Percentiles rank a stretch among this genome's conserved stretches.
These are phyloP conservation scores for Arbutus unedo DNA, from an alignment of 148 eudicot genomes.

Conservation along the genomic window DNA sequence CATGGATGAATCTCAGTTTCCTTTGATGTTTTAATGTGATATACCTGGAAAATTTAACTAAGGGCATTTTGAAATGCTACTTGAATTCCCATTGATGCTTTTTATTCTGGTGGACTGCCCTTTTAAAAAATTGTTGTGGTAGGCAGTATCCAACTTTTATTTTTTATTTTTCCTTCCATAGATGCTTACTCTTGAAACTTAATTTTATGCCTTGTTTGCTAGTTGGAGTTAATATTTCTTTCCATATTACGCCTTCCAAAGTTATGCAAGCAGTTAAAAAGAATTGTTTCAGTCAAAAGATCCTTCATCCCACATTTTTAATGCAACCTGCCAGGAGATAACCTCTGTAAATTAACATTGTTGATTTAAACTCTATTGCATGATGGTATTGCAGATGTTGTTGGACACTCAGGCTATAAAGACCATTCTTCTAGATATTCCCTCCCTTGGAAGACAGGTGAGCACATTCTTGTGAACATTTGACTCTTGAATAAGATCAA, in stretches of 20 bases:
- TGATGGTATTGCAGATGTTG: constrained; percentile 65
- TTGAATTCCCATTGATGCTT: constrained; percentile 1
- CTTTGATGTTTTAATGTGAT: background rate
- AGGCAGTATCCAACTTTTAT: background rate
- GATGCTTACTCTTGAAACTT: background rate
- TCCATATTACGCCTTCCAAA: constrained; percentile 1
- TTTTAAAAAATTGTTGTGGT: background rate
- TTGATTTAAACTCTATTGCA: background rate
- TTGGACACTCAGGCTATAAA: constrained; percentile 98
- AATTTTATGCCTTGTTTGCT: background rate
- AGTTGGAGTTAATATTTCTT: background rate
- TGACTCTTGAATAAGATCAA: background rate
- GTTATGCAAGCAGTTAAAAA: background rate
- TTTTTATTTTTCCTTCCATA: background rate
- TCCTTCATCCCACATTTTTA: background rate
- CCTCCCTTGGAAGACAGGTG: constrained; percentile 92
- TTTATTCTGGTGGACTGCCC: background rate
- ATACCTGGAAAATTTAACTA: background rate
- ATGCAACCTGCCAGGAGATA: background rate
- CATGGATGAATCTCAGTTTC: background rate
- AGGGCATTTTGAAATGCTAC: background rate
- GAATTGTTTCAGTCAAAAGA: background rate
- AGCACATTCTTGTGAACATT: background rate
- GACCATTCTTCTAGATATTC: constrained; percentile 94
- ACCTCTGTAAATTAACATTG: background rate